phyloP scores from a whole-genome alignment of 2,329 filamentous ascomycete genomes.

The Fusarium papillatum region DNA sequence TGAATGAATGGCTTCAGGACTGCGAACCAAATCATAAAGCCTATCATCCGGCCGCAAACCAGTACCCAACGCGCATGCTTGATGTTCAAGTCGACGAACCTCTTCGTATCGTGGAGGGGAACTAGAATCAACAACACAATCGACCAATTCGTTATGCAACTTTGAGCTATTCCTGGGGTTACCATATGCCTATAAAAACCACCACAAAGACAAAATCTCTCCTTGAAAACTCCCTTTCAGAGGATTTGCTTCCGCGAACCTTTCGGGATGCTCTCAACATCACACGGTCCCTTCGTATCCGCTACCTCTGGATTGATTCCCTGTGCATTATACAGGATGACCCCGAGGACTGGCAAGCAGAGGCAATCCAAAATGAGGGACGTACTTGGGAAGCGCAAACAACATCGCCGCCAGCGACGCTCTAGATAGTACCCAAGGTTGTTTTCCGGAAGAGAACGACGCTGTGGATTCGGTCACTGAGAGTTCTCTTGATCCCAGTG shows the following conservation, averaged over 20 bases:
- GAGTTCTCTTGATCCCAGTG: neutral
- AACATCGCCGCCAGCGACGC: slow-evolving; percentile 22
- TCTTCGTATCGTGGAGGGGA: neutral
- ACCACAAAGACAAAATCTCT: neutral
- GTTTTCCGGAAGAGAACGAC: neutral
- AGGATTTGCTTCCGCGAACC: neutral
- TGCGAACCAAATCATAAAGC: neutral
- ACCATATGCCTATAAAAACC: neutral
- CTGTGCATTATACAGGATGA: neutral
- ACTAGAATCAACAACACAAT: neutral
- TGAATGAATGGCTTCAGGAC: neutral
- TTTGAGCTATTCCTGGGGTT: neutral
- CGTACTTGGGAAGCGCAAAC: neutral
- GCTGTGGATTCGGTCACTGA: neutral
- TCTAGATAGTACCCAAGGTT: slow-evolving; percentile 4
- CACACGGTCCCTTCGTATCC: neutral
- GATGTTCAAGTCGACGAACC: neutral
- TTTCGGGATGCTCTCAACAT: neutral
- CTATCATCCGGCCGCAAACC: neutral
- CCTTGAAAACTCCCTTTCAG: neutral
- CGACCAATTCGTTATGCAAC: neutral
- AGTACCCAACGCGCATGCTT: neutral
- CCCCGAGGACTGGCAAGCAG: neutral
- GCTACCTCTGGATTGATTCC: neutral
- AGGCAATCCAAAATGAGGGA: neutral